Percentiles rank a stretch among this genome's conserved stretches.
These are phyloP conservation scores for Suhomyces pyralidae DNA, from an alignment of 805 yeast species.

Conservation along the genomic window DNA sequence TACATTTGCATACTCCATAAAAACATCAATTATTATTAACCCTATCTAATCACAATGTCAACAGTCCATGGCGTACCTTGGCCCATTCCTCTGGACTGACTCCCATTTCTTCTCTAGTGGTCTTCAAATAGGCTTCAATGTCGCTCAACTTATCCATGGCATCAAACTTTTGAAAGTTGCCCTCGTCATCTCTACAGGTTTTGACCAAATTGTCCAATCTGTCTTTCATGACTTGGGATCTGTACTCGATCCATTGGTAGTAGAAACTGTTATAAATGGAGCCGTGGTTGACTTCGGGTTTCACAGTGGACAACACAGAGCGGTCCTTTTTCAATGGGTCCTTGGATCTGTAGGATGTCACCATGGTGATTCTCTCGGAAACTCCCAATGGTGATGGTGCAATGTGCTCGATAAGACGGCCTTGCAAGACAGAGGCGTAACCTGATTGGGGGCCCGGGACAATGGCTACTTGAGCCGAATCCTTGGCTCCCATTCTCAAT, in stretches of 20 bases:
- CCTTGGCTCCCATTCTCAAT: conserved; percentile 42
- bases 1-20: too few relatives aligned
- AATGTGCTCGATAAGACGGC: conserved; percentile 44
- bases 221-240: conserved; percentile 24
- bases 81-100: conserved; percentile 16
- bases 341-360: conserved; percentile 38
- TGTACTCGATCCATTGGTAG: conserved; percentile 35
- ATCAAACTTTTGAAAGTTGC: conserved; percentile 24
- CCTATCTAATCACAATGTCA: neutral
- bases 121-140: conserved; percentile 20
- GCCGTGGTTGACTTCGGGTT: conserved; percentile 38
- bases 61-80: conserved; percentile 2
- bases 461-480: conserved; percentile 3
- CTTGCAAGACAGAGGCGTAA: conserved; percentile 50
- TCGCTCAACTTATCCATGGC: conserved; percentile 17
- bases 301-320: conserved; percentile 35
- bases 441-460: conserved; percentile 45
- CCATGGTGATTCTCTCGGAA: conserved; percentile 41
- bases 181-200: conserved; percentile 10
- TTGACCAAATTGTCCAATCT: conserved; percentile 22
- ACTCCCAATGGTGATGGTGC: conserved; percentile 44
- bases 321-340: conserved; percentile 25
- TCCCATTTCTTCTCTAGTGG: conserved; percentile 34
- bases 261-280: conserved; percentile 34
- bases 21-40: neutral